Percentiles rank a stretch among this genome's conserved stretches.
Conservation (phyloP, 441 rosid genomes). For the Biscutella laevigata region DNA sequence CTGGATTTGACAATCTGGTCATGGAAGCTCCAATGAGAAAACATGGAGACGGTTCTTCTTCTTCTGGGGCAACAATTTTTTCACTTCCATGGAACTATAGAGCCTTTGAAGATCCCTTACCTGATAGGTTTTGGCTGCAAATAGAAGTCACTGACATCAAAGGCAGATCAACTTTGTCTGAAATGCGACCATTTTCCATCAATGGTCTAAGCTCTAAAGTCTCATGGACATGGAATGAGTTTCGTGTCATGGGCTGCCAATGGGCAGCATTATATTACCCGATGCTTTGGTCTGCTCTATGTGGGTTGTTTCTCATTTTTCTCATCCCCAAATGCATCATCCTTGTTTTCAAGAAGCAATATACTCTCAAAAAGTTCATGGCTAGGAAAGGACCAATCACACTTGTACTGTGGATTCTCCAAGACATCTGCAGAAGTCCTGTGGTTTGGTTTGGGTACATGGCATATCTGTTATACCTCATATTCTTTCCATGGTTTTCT, state of each 20-base stretch:
- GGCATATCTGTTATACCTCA: slow-evolving; percentile 54
- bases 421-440: slow-evolving; percentile 59
- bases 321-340: slow-evolving; percentile 51
- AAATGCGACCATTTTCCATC: slow-evolving; percentile 68
- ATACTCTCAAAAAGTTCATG: slow-evolving; percentile 41
- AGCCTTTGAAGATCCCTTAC: slow-evolving; percentile 81
- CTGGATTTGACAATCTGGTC: slow-evolving; percentile 48
- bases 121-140: slow-evolving; percentile 81
- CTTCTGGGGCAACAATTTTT: slow-evolving; percentile 58
- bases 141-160: slow-evolving; percentile 54
- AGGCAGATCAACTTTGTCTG: slow-evolving; percentile 52
- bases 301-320: slow-evolving; percentile 37
- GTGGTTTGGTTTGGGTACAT: slow-evolving; percentile 56
- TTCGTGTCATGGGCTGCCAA: slow-evolving; percentile 76
- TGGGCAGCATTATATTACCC: slow-evolving; percentile 74
- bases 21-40: slow-evolving; percentile 71
- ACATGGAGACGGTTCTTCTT: slow-evolving; percentile 31
- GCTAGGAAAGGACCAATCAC: slow-evolving; percentile 39
- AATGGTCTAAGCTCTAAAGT: slow-evolving; percentile 51
- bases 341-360: slow-evolving; percentile 40
- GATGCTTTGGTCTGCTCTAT: slow-evolving; percentile 47
- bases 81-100: slow-evolving; percentile 73
- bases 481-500: slow-evolving; percentile 67
- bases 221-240: slow-evolving; percentile 92
- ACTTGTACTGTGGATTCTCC: slow-evolving; percentile 53